Evolutionary conservation across 2,329 filamentous ascomycete species (phyloP).

Genomic region (Fusarium redolens): DNA sequence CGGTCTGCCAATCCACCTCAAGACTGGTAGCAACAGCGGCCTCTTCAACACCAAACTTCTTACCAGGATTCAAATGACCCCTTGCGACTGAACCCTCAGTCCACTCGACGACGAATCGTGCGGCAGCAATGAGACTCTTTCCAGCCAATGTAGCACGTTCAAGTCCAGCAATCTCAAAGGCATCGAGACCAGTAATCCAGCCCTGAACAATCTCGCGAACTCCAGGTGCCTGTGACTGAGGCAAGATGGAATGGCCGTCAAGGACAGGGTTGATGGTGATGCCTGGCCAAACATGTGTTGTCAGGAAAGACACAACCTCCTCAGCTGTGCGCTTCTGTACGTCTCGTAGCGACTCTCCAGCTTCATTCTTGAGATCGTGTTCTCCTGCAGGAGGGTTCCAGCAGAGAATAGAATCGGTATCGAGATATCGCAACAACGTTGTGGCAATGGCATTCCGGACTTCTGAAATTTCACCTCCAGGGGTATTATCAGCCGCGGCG

Average conservation of each 20-base stretch:
- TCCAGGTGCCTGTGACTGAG: conserved; percentile 75
- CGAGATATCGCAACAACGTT: conserved; percentile 84
- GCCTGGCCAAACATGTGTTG: conserved; percentile 83
- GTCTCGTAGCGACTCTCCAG: conserved; percentile 72
- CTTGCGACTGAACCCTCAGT: conserved; percentile 74
- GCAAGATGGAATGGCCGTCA: conserved; percentile 81
- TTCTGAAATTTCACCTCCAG: conserved; percentile 54
- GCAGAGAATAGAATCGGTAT: conserved; percentile 93
- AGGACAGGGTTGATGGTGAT: conserved; percentile 82
- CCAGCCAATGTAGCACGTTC: conserved; percentile 86
- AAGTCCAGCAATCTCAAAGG: conserved; percentile 87
- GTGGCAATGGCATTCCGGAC: conserved; percentile 73
- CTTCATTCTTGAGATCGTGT: conserved; percentile 58
- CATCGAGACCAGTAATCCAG: conserved; percentile 78
- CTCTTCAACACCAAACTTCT: conserved; percentile 81
- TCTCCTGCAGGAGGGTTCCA: conserved; percentile 74
- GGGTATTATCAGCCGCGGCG: conserved; percentile 68
- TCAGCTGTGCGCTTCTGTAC: conserved; percentile 77
- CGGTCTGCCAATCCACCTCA: conserved; percentile 91
- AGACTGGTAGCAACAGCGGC: conserved; percentile 81
- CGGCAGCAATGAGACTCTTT: conserved; percentile 85
- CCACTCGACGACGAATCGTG: conserved; percentile 86
- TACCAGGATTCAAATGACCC: conserved; percentile 51
- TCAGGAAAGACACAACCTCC: conserved; percentile 78
- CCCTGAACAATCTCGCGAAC: conserved; percentile 81